Percentiles rank a stretch among this genome's conserved stretches.
These are phyloP conservation scores for Penicillium brasilianum DNA, from an alignment of 2,329 filamentous ascomycete species.

Conservation along the genomic window DNA sequence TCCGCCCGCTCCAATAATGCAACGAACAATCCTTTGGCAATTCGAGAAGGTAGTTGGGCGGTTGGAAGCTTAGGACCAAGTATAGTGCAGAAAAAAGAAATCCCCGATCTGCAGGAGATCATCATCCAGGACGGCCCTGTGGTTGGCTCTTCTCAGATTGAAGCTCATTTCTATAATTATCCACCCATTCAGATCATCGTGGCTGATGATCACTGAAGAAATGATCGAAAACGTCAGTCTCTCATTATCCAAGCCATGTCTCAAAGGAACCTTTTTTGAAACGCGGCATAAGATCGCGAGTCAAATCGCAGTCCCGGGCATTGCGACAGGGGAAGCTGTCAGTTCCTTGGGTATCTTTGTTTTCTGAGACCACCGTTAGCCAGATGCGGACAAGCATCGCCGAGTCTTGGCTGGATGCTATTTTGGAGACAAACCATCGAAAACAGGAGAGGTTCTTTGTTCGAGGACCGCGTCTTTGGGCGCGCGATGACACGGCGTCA, in stretches of 20 bases:
- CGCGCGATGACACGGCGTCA: neutral
- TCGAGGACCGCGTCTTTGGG: neutral
- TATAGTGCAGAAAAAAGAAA: conserved; percentile 5
- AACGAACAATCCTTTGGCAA: conserved; percentile 31
- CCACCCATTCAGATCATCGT: conserved; percentile 8
- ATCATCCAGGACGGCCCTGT: conserved; percentile 1
- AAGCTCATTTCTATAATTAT: conserved; percentile 30
- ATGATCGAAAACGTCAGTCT: conserved; percentile 15
- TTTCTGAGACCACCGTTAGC: conserved; percentile 8
- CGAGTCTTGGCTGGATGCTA: neutral
- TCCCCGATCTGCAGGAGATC: conserved; percentile 23
- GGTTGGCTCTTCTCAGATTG: conserved; percentile 14
- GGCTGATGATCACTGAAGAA: conserved; percentile 6
- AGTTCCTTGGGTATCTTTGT: conserved; percentile 6
- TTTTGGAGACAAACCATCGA: neutral
- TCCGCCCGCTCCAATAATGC: conserved; percentile 41
- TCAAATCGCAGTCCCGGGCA: neutral
- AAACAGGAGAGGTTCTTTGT: neutral
- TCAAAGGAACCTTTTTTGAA: conserved; percentile 1
- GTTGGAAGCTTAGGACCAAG: neutral
- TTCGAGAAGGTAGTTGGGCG: conserved; percentile 27
- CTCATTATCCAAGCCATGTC: conserved; percentile 1
- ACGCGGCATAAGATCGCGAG: neutral
- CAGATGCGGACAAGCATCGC: conserved; percentile 9
- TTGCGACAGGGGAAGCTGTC: neutral